Evolutionary conservation across 2,329 filamentous ascomycete species (phyloP).

Genomic region (Cyphellophora attinorum): DNA sequence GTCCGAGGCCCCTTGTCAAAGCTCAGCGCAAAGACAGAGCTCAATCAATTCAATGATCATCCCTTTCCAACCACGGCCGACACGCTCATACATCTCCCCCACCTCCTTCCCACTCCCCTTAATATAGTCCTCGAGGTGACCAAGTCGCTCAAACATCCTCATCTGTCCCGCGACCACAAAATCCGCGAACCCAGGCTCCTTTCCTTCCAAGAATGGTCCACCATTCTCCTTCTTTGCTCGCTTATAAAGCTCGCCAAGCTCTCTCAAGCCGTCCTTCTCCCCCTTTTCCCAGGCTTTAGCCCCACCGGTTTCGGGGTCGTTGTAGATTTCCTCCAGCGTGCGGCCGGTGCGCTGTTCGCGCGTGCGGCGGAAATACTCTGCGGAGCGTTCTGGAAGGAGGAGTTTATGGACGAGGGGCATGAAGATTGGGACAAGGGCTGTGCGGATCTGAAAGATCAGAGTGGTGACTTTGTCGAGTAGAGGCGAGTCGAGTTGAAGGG

Average conservation of each 20-base stretch:
- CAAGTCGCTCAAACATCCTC: slow-evolving; percentile 29
- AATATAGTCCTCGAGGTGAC: background rate
- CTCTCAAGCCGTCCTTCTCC: slow-evolving; percentile 23
- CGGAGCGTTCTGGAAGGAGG: slow-evolving; percentile 43
- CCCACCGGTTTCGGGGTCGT: slow-evolving; percentile 35
- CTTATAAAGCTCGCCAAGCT: slow-evolving; percentile 37
- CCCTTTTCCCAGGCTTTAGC: slow-evolving; percentile 42
- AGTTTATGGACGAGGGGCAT: slow-evolving; percentile 39
- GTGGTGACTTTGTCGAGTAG: slow-evolving; percentile 36
- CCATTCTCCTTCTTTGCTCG: slow-evolving; percentile 41
- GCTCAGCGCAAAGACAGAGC: too few relatives aligned
- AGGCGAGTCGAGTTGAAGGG: slow-evolving; percentile 48
- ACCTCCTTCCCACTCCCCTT: slow-evolving; percentile 9
- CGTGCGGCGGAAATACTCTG: slow-evolving; percentile 47
- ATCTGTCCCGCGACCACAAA: slow-evolving; percentile 46
- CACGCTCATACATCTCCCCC: slow-evolving; percentile 10
- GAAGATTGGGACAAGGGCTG: slow-evolving; percentile 30
- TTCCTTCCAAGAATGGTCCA: slow-evolving; percentile 54
- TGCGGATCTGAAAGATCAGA: slow-evolving; percentile 25
- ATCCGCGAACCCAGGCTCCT: slow-evolving; percentile 46
- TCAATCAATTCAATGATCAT: slow-evolving; percentile 9
- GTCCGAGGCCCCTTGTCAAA: too few relatives aligned
- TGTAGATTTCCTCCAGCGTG: slow-evolving; percentile 40
- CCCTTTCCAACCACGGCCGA: slow-evolving; percentile 13
- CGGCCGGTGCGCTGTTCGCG: slow-evolving; percentile 42